Percentiles rank a stretch among this genome's conserved stretches.
These are phyloP conservation scores for Ballota nigra DNA, from an alignment of 257 asterid species.

Conservation along the genomic window DNA sequence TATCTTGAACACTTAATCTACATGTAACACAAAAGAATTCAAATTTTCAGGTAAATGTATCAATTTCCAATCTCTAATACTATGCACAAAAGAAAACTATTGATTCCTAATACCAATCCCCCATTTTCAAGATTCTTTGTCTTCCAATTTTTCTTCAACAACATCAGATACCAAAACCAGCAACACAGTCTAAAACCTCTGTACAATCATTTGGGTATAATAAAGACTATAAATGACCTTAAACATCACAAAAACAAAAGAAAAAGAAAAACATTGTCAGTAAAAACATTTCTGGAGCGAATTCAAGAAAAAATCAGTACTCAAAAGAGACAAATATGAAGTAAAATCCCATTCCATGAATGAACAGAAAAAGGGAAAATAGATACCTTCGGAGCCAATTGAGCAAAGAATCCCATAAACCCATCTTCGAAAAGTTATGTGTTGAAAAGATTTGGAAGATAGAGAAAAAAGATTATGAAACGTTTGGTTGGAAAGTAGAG, in stretches of 20 bases:
- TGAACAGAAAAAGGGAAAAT: neutral
- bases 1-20: neutral
- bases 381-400: slow-evolving; percentile 82
- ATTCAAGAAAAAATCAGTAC: neutral
- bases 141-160: neutral
- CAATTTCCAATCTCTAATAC: neutral
- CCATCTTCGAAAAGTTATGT: slow-evolving; percentile 40
- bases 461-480: neutral
- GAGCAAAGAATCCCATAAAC: slow-evolving; percentile 76
- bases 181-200: slow-evolving; percentile 1
- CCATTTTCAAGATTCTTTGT: neutral
- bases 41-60: neutral
- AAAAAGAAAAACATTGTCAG: neutral
- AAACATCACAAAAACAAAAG: neutral
- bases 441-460: slow-evolving; percentile 3
- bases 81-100: neutral
- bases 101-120: slow-evolving; percentile 1
- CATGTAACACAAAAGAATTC: neutral
- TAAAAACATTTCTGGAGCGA: neutral
- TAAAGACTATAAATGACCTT: neutral
- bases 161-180: neutral
- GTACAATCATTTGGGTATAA: neutral
- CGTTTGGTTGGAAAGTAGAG: neutral
- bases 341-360: neutral
- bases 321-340: neutral